Base-by-base conservation (phyloP, 164 flowering plant genomes). In the Magnolia sinica region DNA sequence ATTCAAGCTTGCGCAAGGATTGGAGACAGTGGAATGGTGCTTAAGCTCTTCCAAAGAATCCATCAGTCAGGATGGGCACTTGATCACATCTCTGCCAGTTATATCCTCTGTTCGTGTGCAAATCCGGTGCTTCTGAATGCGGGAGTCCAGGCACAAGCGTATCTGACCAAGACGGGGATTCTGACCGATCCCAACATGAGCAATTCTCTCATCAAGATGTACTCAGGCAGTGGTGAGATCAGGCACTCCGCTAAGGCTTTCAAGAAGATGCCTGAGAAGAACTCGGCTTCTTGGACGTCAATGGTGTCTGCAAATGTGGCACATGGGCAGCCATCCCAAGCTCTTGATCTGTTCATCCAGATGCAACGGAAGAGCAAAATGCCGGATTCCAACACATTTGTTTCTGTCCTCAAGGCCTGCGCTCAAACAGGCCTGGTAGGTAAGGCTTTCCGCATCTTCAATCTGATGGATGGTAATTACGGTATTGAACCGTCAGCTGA, bases 131-230 rank as follows among this genome's bases (percentile, higher is more conserved):
- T 79, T 51, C 61, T 79, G 73, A 83, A 76, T 70, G 85, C 67
- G 11, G 85, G 85, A 73, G 76, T 64, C 2, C 87, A 85, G 65
- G 74, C 72, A 27, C 87, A 85, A 29, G 85, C 84, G 29, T 82
- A 85, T 73, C 7, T 81, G 22, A 77, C 72, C 37, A 85, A 85
- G 74, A 81, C 80, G 55, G 87, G 85, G 52, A 70, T 80, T 68
- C 73, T 73, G 19, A 77, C 78, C 4, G 78, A 85, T 61, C 81
- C 81, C 19, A 58, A 67, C 13, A 37, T 76, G 31, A 68, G 78
- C 69, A 79, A 79, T 75, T 79, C 84, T 67, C 86, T 85, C 23
- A 78, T 85, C 55, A 76, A 68, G 55, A 83, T 85, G 86, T 83
- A 83, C 58, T 81, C 86, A 22, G 75, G 61, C 50, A 75, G 83